A percentile compares a stretch with the other conserved stretches of the same genome.
Evolutionary conservation across 768 basidiomycete genomes (phyloP).

Genomic region (Candolleomyces efflorescens): DNA sequence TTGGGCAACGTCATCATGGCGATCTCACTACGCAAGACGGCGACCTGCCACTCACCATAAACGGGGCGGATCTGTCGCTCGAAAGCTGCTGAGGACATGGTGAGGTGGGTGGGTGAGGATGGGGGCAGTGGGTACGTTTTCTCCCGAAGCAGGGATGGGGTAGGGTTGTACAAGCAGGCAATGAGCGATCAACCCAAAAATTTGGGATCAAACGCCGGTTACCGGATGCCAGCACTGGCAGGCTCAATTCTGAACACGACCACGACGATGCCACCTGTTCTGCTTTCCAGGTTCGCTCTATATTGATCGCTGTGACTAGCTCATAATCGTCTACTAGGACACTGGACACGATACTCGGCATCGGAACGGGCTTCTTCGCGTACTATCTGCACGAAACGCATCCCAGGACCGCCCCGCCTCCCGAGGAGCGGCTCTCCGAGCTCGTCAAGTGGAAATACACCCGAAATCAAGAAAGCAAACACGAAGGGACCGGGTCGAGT

Average conservation of each 20-base stretch:
- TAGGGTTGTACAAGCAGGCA: background rate
- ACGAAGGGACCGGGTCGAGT: conserved; percentile 15
- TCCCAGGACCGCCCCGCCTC: conserved; percentile 62
- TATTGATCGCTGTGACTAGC: conserved; percentile 3
- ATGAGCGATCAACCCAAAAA: conserved; percentile 5
- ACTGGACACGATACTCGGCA: conserved; percentile 68
- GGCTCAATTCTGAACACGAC: conserved; percentile 5
- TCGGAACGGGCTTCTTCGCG: conserved; percentile 75
- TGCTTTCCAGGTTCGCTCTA: conserved; percentile 47
- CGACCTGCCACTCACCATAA: conserved; percentile 53
- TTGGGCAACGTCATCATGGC: conserved; percentile 23
- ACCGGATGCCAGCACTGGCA: conserved; percentile 1
- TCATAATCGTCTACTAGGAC: conserved; percentile 33
- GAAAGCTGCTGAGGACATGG: conserved; percentile 51
- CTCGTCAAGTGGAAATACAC: conserved; percentile 68
- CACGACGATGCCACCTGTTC: conserved; percentile 33
- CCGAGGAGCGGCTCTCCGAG: conserved; percentile 48
- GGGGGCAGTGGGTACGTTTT: background rate
- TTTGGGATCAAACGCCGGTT: conserved; percentile 8
- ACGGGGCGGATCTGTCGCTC: conserved; percentile 85
- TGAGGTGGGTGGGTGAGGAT: conserved; percentile 4
- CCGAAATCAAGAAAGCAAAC: conserved; percentile 32
- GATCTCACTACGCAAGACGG: conserved; percentile 1
- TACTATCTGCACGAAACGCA: conserved; percentile 79
- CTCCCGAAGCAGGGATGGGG: background rate